A percentile compares a stretch with the other conserved stretches of the same genome.
Conservation (phyloP, 805 yeast species). For the Ogataea allantospora region DNA sequence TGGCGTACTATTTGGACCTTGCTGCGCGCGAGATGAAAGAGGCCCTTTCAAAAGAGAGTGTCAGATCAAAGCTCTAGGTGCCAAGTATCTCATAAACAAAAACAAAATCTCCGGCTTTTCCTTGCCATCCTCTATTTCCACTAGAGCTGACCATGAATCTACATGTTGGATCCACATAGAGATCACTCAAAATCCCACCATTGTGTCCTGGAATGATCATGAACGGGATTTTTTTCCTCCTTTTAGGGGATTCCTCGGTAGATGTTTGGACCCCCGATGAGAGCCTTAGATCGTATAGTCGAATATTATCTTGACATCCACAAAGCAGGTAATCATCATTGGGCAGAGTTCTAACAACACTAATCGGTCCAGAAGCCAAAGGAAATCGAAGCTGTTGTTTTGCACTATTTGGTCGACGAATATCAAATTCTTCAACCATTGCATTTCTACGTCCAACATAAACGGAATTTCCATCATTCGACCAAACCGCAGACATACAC, state of each 20-base stretch:
- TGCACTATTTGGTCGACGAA: constrained; percentile 56
- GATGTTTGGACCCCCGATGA: constrained; percentile 18
- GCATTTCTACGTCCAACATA: constrained; percentile 90
- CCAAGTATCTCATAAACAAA: constrained; percentile 76
- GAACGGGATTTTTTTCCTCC: constrained; percentile 62
- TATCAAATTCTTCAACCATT: constrained; percentile 70
- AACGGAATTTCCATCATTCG: constrained; percentile 72
- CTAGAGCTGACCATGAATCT: constrained; percentile 86
- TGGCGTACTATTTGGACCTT: constrained; percentile 67
- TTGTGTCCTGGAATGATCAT: constrained; percentile 94
- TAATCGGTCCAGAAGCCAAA: constrained; percentile 84
- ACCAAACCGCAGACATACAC: constrained; percentile 91
- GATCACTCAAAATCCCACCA: constrained; percentile 80
- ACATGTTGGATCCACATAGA: constrained; percentile 83
- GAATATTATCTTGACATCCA: constrained; percentile 86
- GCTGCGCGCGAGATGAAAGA: constrained; percentile 82
- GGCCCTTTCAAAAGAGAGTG: constrained; percentile 40
- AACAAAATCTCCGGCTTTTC: constrained; percentile 74
- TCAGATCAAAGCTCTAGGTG: constrained; percentile 26
- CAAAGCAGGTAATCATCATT: constrained; percentile 76
- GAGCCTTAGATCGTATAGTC: constrained; percentile 73
- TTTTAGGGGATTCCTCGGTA: constrained; percentile 18
- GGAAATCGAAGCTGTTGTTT: constrained; percentile 71
- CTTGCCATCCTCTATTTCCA: constrained; percentile 96
- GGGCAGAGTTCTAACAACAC: constrained; percentile 76